Conservation (phyloP, 169 alveolate species). For the Plasmodium relictum region DNA sequence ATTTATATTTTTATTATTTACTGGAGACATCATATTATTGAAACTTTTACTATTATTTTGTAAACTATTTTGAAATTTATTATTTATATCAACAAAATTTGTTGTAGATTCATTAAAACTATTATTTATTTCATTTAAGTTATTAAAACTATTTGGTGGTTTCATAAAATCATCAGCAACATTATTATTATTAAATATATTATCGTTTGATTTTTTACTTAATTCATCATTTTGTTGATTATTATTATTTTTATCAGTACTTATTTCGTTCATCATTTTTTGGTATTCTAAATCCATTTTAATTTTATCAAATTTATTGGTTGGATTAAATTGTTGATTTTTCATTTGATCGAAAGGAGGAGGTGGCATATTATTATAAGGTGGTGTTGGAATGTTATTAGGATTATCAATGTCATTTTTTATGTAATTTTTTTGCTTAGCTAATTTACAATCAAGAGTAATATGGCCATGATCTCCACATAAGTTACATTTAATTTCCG, state of each 20-base stretch:
- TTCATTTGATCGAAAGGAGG: neutral
- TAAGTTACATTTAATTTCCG: constrained; percentile 87
- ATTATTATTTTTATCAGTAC: constrained; percentile 21
- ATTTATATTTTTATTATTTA: constrained; percentile 35
- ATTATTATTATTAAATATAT: neutral
- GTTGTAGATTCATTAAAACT: neutral
- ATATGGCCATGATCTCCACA: constrained; percentile 95
- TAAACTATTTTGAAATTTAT: constrained; percentile 8
- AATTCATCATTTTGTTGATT: neutral
- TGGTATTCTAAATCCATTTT: constrained; percentile 62
- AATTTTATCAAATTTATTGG: constrained; percentile 19
- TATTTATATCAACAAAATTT: constrained; percentile 6
- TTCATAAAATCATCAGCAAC: neutral
- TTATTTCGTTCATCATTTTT: constrained; percentile 69
- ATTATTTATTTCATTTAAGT: constrained; percentile 8
- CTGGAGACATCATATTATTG: constrained; percentile 36
- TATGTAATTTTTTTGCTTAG: constrained; percentile 59
- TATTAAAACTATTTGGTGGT: neutral
- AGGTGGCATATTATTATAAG: neutral
- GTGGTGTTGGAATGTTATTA: constrained; percentile 49
- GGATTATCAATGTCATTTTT: constrained; percentile 8
- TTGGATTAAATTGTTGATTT: neutral
- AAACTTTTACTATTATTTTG: constrained; percentile 14
- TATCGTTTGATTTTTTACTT: constrained; percentile 13
- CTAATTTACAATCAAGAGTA: constrained; percentile 92